Percentiles rank a stretch among this genome's conserved stretches.
Evolutionary conservation across 306 rosid genomes (phyloP).

Genomic region (Fagus crenata): DNA sequence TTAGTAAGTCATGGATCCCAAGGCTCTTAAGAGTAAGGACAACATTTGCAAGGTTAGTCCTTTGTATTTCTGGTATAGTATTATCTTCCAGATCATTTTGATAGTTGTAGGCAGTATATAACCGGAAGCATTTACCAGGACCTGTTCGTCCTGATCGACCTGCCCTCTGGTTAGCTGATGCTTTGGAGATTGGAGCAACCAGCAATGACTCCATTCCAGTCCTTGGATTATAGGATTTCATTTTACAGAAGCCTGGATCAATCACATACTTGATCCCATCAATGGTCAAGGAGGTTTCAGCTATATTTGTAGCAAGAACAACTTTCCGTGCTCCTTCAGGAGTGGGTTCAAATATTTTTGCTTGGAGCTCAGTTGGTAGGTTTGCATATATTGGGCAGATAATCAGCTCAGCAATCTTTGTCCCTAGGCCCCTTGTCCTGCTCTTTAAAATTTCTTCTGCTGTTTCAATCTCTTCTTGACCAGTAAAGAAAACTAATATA

Average conservation of each 20-base stretch:
- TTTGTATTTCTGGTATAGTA: constrained; percentile 86
- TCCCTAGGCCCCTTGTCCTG: constrained; percentile 83
- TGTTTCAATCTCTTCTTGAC: constrained; percentile 97
- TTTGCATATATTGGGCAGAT: constrained; percentile 97
- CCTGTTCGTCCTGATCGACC: constrained; percentile 98
- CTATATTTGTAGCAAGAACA: constrained; percentile 95
- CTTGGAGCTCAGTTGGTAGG: constrained; percentile 88
- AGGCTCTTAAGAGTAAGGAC: constrained; percentile 86
- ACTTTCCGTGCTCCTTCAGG: constrained; percentile 97
- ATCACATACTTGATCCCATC: constrained; percentile 96
- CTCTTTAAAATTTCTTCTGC: constrained; percentile 95
- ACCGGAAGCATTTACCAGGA: constrained; percentile 90
- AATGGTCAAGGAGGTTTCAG: constrained; percentile 93
- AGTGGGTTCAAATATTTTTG: constrained; percentile 94
- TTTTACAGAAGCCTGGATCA: constrained; percentile 91
- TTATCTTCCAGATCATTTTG: constrained; percentile 80
- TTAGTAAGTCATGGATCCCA: constrained; percentile 75
- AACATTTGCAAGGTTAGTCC: constrained; percentile 92
- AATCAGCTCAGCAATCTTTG: constrained; percentile 88
- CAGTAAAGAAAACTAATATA: constrained; percentile 85
- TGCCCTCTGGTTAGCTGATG: constrained; percentile 94
- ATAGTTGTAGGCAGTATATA: constrained; percentile 78
- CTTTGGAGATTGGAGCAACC: constrained; percentile 86
- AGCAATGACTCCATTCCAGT: constrained; percentile 95
- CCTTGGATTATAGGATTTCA: constrained; percentile 77